phyloP scores from a whole-genome alignment of 306 rosid genomes.

The Mucuna pruriens region DNA sequence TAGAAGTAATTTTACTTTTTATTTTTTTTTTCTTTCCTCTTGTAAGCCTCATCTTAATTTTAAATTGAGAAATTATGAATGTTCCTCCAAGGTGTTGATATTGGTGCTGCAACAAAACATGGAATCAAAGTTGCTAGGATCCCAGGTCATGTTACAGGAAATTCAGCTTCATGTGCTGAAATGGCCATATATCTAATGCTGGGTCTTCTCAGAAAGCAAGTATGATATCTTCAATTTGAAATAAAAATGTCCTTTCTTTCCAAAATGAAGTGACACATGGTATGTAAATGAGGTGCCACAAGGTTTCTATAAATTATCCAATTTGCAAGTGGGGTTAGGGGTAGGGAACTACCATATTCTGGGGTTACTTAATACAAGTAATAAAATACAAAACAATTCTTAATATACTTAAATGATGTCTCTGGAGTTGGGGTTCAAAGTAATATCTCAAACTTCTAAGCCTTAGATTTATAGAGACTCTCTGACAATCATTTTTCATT shows the following conservation, averaged over 20 bases:
- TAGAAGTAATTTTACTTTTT: background rate
- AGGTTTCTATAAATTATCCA: background rate
- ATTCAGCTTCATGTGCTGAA: conserved; percentile 91
- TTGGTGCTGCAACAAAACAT: conserved; percentile 84
- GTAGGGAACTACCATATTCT: background rate
- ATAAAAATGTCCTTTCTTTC: background rate
- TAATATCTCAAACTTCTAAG: background rate
- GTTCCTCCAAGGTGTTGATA: conserved; percentile 72
- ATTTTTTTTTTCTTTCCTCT: background rate
- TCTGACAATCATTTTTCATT: background rate
- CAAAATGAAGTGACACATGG: background rate
- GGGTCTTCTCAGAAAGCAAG: conserved; percentile 93
- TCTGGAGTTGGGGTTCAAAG: background rate
- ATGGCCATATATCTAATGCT: conserved; percentile 84
- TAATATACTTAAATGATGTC: background rate
- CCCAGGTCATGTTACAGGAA: conserved; percentile 71
- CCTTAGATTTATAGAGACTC: background rate
- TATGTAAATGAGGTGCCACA: background rate
- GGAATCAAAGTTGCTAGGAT: conserved; percentile 94
- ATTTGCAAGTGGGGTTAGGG: background rate
- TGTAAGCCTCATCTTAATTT: background rate
- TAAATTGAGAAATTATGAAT: background rate
- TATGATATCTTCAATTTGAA: conserved; percentile 41
- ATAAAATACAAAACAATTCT: background rate
- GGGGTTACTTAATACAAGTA: background rate